Conservation (phyloP, 768 basidiomycete genomes). For the Suillus discolor region DNA sequence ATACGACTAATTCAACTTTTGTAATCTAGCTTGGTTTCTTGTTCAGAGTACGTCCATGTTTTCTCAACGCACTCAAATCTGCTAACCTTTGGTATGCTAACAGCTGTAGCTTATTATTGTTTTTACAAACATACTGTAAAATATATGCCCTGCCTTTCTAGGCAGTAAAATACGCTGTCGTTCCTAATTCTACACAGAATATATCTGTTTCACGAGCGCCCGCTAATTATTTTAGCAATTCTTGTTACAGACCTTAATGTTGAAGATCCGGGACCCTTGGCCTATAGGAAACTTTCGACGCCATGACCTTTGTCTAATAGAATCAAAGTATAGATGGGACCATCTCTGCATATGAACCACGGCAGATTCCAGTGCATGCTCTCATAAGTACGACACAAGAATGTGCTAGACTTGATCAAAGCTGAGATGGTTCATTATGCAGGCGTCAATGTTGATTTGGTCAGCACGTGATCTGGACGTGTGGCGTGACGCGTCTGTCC, state of each 20-base stretch:
- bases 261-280: not conserved
- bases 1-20: conserved; percentile 12
- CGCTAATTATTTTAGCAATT: not conserved
- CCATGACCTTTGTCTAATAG: not conserved
- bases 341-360: not conserved
- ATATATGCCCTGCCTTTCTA: not conserved
- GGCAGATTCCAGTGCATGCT: not conserved
- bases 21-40: conserved; percentile 43
- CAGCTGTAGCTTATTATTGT: not conserved
- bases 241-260: not conserved
- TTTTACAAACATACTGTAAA: not conserved
- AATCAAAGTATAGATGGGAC: not conserved
- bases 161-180: not conserved
- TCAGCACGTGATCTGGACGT: not conserved
- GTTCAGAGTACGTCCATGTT: conserved; percentile 41
- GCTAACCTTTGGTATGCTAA: not conserved
- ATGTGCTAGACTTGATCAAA: not conserved
- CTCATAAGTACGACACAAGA: not conserved
- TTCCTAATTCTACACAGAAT: not conserved
- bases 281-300: not conserved
- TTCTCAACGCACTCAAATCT: not conserved
- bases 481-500: not conserved
- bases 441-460: not conserved
- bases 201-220: not conserved
- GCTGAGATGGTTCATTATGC: not conserved